Base-by-base conservation (phyloP, 805 yeast genomes). In the Candida rishiriensis region DNA sequence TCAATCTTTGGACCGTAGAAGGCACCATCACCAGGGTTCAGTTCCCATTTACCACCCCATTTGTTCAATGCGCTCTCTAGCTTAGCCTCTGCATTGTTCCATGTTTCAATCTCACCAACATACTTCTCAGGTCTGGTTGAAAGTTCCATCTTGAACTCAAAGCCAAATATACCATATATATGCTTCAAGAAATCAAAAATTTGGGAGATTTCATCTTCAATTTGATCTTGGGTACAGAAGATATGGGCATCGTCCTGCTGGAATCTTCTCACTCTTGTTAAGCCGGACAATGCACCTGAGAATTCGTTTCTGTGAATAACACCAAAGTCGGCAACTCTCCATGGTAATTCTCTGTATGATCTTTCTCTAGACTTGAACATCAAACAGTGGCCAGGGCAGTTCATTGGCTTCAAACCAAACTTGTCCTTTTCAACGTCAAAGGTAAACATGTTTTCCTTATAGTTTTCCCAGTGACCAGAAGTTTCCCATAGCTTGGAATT, bases 241-340 rank as follows among this genome's bases (percentile, higher is more conserved):
- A 91, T 91, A 68, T 91, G 99, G 39, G 97, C 97, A 71, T 91
- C 99, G 69, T 91, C 99, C 73, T 91, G 99, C 70, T 91, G 99
- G 86, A 91, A 91, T 70, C 98, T 83, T 73, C 99, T 86, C 38
- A 93, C 98, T 72, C 99, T 85, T 44, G 99, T 93, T 66, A 91
- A 81, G 40, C 93, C 93, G 35, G 97, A 81, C 54, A 91, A 75
- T 11, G 98, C 97, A 69, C 98, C 98, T 35, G 93, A 82, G 57
- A 85, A 87, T 70, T 91, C 99, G 67, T 91, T 91, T 76, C 99
- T 83, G 74, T 91, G 99, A 55, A 91, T 77, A 43, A 91, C 97
- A 69, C 97, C 97, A 54, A 90, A 90, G 68, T 91, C 99, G 47
- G 98, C 97, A 70, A 88, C 95, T 76, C 99, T 86, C 95, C 96